Base-by-base conservation (phyloP, 768 basidiomycete species). In the Phylloporus sp. region DNA sequence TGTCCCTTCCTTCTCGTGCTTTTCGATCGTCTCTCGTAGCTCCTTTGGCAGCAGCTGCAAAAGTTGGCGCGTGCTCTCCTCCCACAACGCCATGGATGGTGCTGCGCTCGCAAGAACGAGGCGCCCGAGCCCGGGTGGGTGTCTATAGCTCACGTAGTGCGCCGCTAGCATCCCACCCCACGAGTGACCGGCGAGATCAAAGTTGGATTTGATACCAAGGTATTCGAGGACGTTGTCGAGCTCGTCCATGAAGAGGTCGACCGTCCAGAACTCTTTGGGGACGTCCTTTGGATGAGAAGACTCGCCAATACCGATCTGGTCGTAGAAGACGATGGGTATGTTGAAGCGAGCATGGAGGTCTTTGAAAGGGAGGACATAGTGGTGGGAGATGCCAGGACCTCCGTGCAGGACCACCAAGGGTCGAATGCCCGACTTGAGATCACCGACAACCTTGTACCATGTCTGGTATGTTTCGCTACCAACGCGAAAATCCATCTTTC, bases 121-220 rank as follows among this genome's bases (percentile, higher is more conserved):
- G 9, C 59, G 68, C 36, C 60, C 66, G 10, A 78, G 48, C 0
- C 73, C 73, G 0, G 42, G 20, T 3, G 75, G 75, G n/a, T 71
- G 64, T 11, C 64, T 62, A 14, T 62, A 53, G 29, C 68, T 60
- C 7, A 55, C 73, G 39, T 71, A 75, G 31, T 74, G 68, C 6
- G 64, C 51, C 0, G 65, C 77, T 9, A 81, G 65, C 63, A 78
- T 78, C 1, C 73, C 78, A 11, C 80, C 81, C 79, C 79, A 80
- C 5, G 76, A 79, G 38, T 81, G 80, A 0, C 81, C 81, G 1
- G 72, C 51, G 2, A 81, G 55, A 51, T 73, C 68, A 56, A 71
- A 81, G n/a, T 57, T 50, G 6, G 59, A 53, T 9, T 57, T 34
- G 48, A 80, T 70, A 0, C 62, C 68, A 17, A 82, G 63, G 18